These are phyloP conservation scores for Auriscalpium microsporum DNA, from an alignment of 768 basidiomycete genomes.

Conservation along the genomic window DNA sequence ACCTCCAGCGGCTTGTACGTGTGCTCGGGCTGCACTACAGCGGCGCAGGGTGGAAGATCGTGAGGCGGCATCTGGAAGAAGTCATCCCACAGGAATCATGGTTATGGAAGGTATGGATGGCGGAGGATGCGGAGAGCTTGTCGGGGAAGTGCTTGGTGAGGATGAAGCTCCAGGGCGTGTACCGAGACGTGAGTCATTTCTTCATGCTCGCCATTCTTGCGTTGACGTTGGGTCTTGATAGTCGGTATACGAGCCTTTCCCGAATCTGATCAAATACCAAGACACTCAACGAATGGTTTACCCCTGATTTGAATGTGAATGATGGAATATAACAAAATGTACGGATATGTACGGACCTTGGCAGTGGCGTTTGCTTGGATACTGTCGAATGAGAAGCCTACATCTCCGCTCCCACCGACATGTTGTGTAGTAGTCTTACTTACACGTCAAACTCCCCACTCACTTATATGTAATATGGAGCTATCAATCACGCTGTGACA, in stretches of 20 bases:
- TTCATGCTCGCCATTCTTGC: background rate
- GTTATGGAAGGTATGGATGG: constrained; percentile 38
- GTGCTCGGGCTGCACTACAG: constrained; percentile 43
- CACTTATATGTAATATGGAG: too few species aligned
- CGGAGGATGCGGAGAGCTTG: constrained; percentile 20
- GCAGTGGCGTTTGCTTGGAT: too few species aligned
- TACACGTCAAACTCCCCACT: too few species aligned
- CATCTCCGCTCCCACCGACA: too few species aligned
- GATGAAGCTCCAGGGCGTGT: constrained; percentile 49
- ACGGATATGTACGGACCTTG: background rate
- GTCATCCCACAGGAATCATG: constrained; percentile 38
- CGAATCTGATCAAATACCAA: constrained; percentile 46
- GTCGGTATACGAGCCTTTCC: constrained; percentile 45
- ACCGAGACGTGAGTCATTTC: constrained; percentile 41
- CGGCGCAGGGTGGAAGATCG: constrained; percentile 43
- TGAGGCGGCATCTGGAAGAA: constrained; percentile 36
- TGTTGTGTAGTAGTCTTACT: too few species aligned
- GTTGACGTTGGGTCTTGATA: constrained; percentile 15
- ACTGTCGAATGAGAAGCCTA: too few species aligned
- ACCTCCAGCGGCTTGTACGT: constrained; percentile 48
- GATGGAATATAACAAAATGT: background rate
- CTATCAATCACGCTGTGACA: too few species aligned
- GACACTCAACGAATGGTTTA: too few species aligned
- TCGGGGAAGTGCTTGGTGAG: constrained; percentile 50
- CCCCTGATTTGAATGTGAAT: too few species aligned